A percentile compares a stretch with the other conserved stretches of the same genome.
Evolutionary conservation across 192 early-diverging fungal genomes (phyloP).

Genomic region (Chytriomyces sp.): DNA sequence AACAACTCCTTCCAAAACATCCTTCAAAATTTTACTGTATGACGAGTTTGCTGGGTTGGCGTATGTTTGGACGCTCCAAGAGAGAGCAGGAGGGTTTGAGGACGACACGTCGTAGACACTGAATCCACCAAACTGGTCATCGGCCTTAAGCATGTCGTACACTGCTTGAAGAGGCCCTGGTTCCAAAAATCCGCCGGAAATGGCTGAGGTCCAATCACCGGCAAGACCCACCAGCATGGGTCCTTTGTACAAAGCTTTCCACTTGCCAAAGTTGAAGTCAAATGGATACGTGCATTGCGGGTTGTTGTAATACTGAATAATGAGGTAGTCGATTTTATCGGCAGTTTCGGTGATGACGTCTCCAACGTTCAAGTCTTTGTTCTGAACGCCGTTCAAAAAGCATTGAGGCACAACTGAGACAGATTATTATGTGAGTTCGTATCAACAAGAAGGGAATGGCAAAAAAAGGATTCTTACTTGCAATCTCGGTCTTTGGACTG

Average conservation of each 20-base stretch:
- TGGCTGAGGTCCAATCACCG: slow-evolving; percentile 26
- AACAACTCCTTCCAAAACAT: slow-evolving; percentile 20
- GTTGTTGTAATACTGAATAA: slow-evolving; percentile 36
- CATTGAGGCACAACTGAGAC: slow-evolving; percentile 27
- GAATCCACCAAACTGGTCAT: slow-evolving; percentile 26
- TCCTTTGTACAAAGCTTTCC: slow-evolving; percentile 6
- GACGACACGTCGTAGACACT: slow-evolving; percentile 32
- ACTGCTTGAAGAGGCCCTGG: slow-evolving; percentile 27
- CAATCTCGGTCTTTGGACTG: slow-evolving; percentile 9
- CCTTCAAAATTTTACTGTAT: slow-evolving; percentile 7
- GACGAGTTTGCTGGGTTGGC: slow-evolving; percentile 8
- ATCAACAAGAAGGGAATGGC: too few relatives aligned
- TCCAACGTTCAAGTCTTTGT: slow-evolving; percentile 11
- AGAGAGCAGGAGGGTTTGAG: not conserved
- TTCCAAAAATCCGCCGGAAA: slow-evolving; percentile 27
- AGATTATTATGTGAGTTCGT: too few relatives aligned
- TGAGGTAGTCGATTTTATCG: slow-evolving; percentile 21
- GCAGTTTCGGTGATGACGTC: slow-evolving; percentile 4
- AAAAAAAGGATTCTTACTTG: not conserved
- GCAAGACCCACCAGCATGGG: slow-evolving; percentile 28
- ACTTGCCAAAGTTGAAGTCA: slow-evolving; percentile 28
- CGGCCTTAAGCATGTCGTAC: not conserved
- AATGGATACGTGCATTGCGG: slow-evolving; percentile 23
- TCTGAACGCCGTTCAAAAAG: slow-evolving; percentile 29
- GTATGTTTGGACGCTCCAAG: not conserved